Conservation (phyloP, 2,329 filamentous ascomycete species). For the Colletotrichum sp. region DNA sequence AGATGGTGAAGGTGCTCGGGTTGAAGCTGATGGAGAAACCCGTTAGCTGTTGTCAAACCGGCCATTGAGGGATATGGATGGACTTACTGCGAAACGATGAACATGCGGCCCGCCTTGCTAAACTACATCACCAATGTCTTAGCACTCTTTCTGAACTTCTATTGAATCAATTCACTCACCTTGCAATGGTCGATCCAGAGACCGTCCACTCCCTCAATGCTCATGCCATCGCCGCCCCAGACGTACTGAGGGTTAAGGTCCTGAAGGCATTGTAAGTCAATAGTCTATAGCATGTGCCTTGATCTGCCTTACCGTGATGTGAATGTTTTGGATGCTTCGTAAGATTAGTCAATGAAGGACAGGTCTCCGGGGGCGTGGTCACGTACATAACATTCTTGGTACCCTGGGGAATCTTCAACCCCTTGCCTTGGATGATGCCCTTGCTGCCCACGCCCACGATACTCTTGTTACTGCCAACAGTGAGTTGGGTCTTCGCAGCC, state of each 20-base stretch:
- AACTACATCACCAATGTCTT: not conserved
- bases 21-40: not conserved
- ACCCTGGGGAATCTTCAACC: slow-evolving; percentile 51
- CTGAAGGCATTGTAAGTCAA: not conserved
- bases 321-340: slow-evolving; percentile 53
- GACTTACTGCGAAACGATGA: not conserved
- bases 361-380: not conserved
- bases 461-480: slow-evolving; percentile 61
- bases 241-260: slow-evolving; percentile 33
- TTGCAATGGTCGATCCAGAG: slow-evolving; percentile 44
- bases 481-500: slow-evolving; percentile 55
- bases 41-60: not conserved
- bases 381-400: slow-evolving; percentile 50
- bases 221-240: slow-evolving; percentile 41
- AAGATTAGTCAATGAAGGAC: not conserved
- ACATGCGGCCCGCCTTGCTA: not conserved
- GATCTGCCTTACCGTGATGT: not conserved
- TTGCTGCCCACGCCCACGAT: slow-evolving; percentile 56
- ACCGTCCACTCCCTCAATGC: slow-evolving; percentile 32
- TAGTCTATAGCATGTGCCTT: not conserved
- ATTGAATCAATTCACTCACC: not conserved
- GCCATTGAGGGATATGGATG: not conserved
- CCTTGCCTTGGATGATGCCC: slow-evolving; percentile 64
- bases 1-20: slow-evolving; percentile 43
- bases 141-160: not conserved